Evolutionary conservation across 352 stramenopile genomes (phyloP).

Genomic region (Phytophthora aleatoria): DNA sequence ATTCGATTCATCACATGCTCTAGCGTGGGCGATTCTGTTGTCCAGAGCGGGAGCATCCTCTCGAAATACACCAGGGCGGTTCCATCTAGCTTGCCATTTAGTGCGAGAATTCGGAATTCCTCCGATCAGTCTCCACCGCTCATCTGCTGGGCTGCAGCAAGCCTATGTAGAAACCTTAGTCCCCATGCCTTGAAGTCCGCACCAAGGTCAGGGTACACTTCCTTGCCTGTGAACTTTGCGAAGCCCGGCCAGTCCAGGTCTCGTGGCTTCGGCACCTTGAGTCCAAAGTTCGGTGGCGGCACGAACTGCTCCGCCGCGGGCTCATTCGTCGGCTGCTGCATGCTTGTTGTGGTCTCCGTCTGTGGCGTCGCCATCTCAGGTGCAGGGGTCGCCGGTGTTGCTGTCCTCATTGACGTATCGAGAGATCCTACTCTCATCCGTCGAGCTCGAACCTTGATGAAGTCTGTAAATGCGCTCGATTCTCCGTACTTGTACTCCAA

Average conservation of each 20-base stretch:
- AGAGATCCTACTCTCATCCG: background rate
- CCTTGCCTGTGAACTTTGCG: slow-evolving; percentile 8
- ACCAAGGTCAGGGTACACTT: slow-evolving; percentile 4
- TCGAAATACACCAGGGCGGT: slow-evolving; percentile 4
- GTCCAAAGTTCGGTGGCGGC: background rate
- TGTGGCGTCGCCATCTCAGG: too few relatives aligned
- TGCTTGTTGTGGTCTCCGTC: background rate
- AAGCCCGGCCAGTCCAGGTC: background rate
- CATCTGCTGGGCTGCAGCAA: slow-evolving; percentile 5
- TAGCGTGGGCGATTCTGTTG: background rate
- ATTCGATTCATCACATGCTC: slow-evolving; percentile 15
- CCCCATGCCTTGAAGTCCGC: slow-evolving; percentile 12
- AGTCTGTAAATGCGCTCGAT: background rate
- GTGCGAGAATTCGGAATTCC: slow-evolving; percentile 5
- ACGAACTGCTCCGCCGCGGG: background rate
- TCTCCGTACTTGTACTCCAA: background rate
- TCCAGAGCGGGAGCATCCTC: background rate
- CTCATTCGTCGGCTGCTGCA: background rate
- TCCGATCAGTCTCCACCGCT: slow-evolving; percentile 2
- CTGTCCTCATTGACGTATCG: background rate
- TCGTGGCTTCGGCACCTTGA: slow-evolving; percentile 2
- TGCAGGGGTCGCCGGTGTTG: background rate
- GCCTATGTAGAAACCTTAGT: slow-evolving; percentile 3
- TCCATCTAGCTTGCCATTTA: slow-evolving; percentile 8
- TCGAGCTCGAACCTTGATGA: background rate